Evolutionary conservation across 2,329 filamentous ascomycete genomes (phyloP).

Genomic region (Chalaropsis ovoidea): DNA sequence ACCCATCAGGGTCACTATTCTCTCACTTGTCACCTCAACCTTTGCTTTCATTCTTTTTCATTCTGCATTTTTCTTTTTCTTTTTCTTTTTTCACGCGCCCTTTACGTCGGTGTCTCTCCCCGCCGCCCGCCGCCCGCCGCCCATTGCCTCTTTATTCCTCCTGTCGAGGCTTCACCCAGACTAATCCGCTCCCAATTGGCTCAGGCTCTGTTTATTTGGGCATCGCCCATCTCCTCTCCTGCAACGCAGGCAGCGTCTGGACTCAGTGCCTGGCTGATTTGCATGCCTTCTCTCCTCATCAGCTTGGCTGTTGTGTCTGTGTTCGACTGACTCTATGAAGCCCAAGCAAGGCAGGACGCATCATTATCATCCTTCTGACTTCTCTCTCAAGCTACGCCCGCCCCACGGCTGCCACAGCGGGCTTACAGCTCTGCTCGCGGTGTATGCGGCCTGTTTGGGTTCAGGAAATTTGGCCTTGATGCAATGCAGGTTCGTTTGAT

Average conservation of each 20-base stretch:
- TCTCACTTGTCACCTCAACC: neutral
- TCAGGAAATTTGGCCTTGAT: neutral
- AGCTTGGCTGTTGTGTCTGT: neutral
- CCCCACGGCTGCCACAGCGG: neutral
- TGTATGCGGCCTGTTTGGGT: neutral
- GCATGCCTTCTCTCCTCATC: neutral
- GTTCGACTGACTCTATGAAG: slow-evolving; percentile 5
- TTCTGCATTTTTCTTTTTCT: neutral
- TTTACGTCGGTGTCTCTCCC: slow-evolving; percentile 4
- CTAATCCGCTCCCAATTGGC: neutral
- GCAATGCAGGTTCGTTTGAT: neutral
- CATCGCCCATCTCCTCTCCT: neutral
- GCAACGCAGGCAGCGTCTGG: neutral
- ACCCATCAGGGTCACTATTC: neutral
- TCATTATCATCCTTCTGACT: neutral
- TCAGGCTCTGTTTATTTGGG: neutral
- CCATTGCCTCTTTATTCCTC: neutral
- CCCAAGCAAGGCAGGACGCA: neutral
- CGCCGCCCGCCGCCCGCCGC: neutral
- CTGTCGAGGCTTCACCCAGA: neutral
- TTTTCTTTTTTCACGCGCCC: neutral
- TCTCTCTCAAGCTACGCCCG: neutral
- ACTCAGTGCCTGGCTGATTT: neutral
- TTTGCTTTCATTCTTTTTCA: neutral
- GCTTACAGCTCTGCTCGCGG: neutral